Percentiles rank a stretch among this genome's conserved stretches.
Evolutionary conservation across 139 green algal genomes (phyloP).

Genomic region (Chlamydomonas incerta): DNA sequence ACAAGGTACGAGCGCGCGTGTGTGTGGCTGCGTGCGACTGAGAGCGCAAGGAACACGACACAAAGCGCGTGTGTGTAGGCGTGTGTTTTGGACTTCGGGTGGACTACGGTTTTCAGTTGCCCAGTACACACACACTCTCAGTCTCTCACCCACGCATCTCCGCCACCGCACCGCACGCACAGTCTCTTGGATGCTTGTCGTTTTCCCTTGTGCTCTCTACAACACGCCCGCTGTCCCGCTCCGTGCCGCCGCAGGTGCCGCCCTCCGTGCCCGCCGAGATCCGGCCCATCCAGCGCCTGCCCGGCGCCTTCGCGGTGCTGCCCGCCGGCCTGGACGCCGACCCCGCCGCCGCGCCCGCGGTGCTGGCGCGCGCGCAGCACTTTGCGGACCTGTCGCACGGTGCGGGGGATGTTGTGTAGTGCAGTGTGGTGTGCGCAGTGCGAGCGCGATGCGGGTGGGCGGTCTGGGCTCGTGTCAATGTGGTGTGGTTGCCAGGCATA

Average conservation of each 20-base stretch:
- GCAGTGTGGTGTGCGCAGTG: neutral
- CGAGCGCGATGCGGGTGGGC: too few species aligned
- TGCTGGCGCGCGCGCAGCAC: neutral
- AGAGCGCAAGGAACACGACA: too few species aligned
- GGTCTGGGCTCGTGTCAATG: too few species aligned
- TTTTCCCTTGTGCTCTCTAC: too few species aligned
- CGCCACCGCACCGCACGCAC: too few species aligned
- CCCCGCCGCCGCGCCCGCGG: neutral
- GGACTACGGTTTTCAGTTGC: neutral
- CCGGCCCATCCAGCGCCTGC: conserved; percentile 13
- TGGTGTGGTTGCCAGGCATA: too few species aligned
- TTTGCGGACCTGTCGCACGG: conserved; percentile 37
- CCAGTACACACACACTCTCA: too few species aligned
- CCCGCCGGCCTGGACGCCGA: neutral
- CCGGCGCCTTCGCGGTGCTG: conserved; percentile 17
- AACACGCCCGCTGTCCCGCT: neutral
- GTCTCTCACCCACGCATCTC: too few species aligned
- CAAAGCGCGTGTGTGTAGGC: neutral
- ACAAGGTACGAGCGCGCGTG: conserved; percentile 24
- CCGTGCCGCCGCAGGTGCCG: neutral
- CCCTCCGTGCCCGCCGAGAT: conserved; percentile 31
- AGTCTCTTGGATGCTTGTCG: too few species aligned
- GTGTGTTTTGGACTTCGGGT: neutral
- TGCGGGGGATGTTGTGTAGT: neutral
- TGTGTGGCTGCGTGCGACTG: neutral